These are phyloP conservation scores for Diplodia mutila DNA, from an alignment of 2,329 filamentous ascomycete genomes.

Conservation along the genomic window DNA sequence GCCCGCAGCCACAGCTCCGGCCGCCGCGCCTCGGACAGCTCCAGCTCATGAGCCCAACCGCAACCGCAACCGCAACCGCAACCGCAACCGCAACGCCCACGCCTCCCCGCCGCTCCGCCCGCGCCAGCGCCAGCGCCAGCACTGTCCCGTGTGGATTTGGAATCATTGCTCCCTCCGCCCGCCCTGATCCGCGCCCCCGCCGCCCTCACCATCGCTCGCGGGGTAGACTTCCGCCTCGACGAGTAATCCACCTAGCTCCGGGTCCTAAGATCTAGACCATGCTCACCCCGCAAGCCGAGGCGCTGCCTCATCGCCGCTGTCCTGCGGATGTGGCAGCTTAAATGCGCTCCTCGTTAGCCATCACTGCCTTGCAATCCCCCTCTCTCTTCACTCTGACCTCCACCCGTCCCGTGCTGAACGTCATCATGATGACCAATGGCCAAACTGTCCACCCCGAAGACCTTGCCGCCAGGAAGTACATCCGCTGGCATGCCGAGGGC, in stretches of 20 bases:
- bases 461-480: constrained; percentile 37
- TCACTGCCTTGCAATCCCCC: background rate
- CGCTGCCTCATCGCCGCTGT: background rate
- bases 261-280: background rate
- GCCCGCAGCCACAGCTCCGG: background rate
- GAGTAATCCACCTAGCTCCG: background rate
- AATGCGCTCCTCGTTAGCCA: background rate
- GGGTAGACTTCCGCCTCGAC: background rate
- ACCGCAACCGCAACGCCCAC: background rate
- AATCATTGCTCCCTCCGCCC: background rate
- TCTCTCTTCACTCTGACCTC: background rate
- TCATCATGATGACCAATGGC: background rate
- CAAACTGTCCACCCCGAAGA: background rate
- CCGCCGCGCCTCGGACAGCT: background rate
- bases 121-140: too few species aligned
- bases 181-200: background rate
- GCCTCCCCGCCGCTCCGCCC: background rate
- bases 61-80: background rate
- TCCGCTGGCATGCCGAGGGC: constrained; percentile 46
- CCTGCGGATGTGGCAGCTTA: background rate
- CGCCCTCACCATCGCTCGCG: background rate
- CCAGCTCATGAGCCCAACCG: background rate
- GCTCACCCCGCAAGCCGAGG: background rate
- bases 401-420: background rate
- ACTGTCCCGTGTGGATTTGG: background rate